phyloP scores from a whole-genome alignment of 148 eudicot genomes.

The Limonium bicolor region DNA sequence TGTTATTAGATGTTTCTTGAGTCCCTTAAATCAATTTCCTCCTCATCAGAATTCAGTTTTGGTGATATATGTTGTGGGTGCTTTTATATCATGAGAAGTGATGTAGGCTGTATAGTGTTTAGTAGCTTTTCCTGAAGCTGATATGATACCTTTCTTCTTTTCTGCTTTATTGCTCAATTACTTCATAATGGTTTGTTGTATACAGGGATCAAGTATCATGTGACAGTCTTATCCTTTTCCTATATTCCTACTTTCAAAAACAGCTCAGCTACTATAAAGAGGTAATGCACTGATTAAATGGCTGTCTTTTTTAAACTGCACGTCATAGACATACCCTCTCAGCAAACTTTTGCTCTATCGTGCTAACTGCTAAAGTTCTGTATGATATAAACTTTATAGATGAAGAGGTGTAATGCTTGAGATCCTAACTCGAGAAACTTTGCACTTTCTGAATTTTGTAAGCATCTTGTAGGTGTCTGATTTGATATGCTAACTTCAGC shows the following conservation, averaged over 20 bases:
- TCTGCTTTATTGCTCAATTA: neutral
- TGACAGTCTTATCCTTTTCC: constrained; percentile 72
- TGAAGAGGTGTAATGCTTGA: too few relatives aligned
- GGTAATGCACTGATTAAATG: constrained; percentile 21
- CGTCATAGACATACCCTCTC: too few relatives aligned
- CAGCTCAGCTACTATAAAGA: constrained; percentile 37
- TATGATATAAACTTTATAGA: too few relatives aligned
- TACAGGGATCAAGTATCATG: constrained; percentile 90
- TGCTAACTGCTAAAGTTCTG: too few relatives aligned
- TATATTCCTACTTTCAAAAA: constrained; percentile 55
- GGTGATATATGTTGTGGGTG: neutral
- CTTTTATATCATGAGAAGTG: neutral
- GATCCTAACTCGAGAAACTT: too few relatives aligned
- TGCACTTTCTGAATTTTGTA: too few relatives aligned
- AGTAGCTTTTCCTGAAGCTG: neutral
- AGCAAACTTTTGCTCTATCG: too few relatives aligned
- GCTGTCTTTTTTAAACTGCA: neutral
- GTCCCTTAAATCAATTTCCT: neutral
- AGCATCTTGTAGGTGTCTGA: too few relatives aligned
- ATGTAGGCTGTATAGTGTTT: neutral
- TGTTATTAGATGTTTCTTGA: neutral
- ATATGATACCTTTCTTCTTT: neutral
- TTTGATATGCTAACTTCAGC: too few relatives aligned
- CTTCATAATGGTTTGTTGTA: constrained; percentile 3
- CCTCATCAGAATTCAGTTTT: neutral